Evolutionary conservation across 2,329 filamentous ascomycete genomes (phyloP).

Genomic region (Colletotrichum phormii): DNA sequence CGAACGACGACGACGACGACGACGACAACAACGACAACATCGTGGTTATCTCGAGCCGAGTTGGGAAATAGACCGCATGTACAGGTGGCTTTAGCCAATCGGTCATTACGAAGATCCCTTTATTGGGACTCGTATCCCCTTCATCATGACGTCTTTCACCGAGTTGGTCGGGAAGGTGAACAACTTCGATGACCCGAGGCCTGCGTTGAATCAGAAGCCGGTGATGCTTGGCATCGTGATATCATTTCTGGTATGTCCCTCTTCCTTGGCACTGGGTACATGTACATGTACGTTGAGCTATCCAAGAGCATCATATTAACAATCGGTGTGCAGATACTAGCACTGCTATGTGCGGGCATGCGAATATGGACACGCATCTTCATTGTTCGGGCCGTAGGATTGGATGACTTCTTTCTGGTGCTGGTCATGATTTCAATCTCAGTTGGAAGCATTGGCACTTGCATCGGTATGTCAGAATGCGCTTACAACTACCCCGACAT

Average conservation of each 20-base stretch:
- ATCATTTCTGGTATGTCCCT: conserved; percentile 31
- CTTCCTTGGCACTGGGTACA: neutral
- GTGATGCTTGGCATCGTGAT: conserved; percentile 36
- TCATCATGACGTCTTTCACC: conserved; percentile 20
- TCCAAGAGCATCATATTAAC: neutral
- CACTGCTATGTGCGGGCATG: conserved; percentile 25
- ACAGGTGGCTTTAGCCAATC: conserved; percentile 13
- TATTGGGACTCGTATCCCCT: neutral
- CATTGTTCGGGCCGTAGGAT: conserved; percentile 29
- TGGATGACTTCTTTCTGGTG: conserved; percentile 38
- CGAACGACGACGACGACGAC: neutral
- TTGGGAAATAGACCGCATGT: neutral
- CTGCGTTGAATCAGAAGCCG: conserved; percentile 27
- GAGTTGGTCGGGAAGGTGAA: conserved; percentile 34
- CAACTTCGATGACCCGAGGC: conserved; percentile 34
- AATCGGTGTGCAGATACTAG: conserved; percentile 1
- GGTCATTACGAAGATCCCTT: neutral
- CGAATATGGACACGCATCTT: conserved; percentile 32
- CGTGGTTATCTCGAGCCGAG: neutral
- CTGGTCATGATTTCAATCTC: conserved; percentile 29
- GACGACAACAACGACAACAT: neutral
- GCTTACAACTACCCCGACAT: neutral
- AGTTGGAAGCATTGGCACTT: conserved; percentile 13
- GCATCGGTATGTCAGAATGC: neutral
- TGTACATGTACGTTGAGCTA: neutral